Base-by-base conservation (phyloP, 768 basidiomycete species). In the Podaxis carcinomalis region DNA sequence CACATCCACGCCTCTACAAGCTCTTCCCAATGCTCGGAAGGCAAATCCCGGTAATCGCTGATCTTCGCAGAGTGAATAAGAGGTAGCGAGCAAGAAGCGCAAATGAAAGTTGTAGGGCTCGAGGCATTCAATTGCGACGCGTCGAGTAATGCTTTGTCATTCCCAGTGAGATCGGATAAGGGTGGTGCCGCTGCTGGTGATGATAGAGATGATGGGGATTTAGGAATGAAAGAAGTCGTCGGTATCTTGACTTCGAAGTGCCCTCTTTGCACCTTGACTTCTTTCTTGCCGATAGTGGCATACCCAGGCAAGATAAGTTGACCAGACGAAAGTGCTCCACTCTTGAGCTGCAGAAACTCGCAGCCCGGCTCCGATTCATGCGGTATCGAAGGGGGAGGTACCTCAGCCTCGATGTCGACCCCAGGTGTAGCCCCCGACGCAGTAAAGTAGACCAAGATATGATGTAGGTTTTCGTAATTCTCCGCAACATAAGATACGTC, bases 1-100 rank as follows among this genome's bases (percentile, higher is more conserved):
- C 96, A 98, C 90, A 98, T 94, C 96, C 96, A 98, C 5, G 95
- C 90, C 64, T 98, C 96, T 19, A 98, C 85, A 14, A 98, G 86
- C 71, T 98, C 96, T 64, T 93, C 89, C 96, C 96, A 98, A 67
- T 98, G 90, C 69, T 98, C 95, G 3, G 92, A 95, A 2, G 96
- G 96, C 11, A 98, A 77, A 69, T 97, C 95, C 40, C 87, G 84
- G 72, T 91, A 98, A 49, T 73, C 76, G 25, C 62, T 63, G 19
- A 84, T 70, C 44, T 73, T 75, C 4, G 83, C 72, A 0, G 80
- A 74, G 39, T 88, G 80, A 40, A 95, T 81, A 36, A 96, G 74
- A 10, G 89, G 87, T 9, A 92, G 76, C 2, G 90, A 88, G 69
- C 94, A 96, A 1, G 87, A 88, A 2, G 88, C 77, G 68, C 94